phyloP scores from a whole-genome alignment of 177 flowering plant species.

The Vitis hybrid region DNA sequence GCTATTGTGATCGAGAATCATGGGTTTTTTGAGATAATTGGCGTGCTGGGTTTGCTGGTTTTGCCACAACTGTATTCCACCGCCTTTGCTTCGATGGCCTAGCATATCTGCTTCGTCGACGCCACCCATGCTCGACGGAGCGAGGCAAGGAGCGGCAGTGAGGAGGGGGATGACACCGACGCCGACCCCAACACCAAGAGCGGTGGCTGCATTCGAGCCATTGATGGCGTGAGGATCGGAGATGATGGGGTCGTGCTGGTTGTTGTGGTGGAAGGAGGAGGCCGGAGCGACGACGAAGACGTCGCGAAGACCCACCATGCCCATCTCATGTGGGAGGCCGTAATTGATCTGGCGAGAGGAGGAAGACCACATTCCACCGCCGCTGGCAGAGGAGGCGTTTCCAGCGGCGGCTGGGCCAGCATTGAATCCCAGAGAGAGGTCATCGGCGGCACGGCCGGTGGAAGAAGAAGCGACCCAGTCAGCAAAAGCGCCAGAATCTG shows the following conservation, averaged over 20 bases:
- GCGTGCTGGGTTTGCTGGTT: slow-evolving; percentile 17
- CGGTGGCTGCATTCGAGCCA: slow-evolving; percentile 36
- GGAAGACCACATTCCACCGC: slow-evolving; percentile 30
- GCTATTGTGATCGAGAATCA: slow-evolving; percentile 16
- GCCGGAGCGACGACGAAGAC: slow-evolving; percentile 73
- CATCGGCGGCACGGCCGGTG: slow-evolving; percentile 44
- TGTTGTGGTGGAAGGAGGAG: slow-evolving; percentile 38
- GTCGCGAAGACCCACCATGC: slow-evolving; percentile 71
- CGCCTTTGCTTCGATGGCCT: slow-evolving; percentile 9
- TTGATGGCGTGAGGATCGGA: slow-evolving; percentile 19
- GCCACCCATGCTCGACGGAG: slow-evolving; percentile 14
- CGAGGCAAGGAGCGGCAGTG: slow-evolving; percentile 44
- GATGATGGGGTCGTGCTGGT: slow-evolving; percentile 23
- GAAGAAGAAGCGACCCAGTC: slow-evolving; percentile 70
- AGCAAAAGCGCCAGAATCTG: slow-evolving; percentile 74
- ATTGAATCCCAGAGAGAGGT: slow-evolving; percentile 78
- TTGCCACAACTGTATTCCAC: slow-evolving; percentile 40
- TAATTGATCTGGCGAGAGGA: slow-evolving; percentile 41
- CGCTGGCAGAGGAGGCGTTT: slow-evolving; percentile 10
- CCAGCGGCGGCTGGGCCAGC: slow-evolving; percentile 39
- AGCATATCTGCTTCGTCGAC: slow-evolving; percentile 18
- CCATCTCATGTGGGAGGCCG: slow-evolving; percentile 62
- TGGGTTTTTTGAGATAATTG: slow-evolving; percentile 25
- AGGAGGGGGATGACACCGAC: slow-evolving; percentile 72
- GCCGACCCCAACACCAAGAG: slow-evolving; percentile 47